Percentiles rank a stretch among this genome's conserved stretches.
Evolutionary conservation across 2,329 filamentous ascomycete genomes (phyloP).

Genomic region (Leptographium radiaticola): DNA sequence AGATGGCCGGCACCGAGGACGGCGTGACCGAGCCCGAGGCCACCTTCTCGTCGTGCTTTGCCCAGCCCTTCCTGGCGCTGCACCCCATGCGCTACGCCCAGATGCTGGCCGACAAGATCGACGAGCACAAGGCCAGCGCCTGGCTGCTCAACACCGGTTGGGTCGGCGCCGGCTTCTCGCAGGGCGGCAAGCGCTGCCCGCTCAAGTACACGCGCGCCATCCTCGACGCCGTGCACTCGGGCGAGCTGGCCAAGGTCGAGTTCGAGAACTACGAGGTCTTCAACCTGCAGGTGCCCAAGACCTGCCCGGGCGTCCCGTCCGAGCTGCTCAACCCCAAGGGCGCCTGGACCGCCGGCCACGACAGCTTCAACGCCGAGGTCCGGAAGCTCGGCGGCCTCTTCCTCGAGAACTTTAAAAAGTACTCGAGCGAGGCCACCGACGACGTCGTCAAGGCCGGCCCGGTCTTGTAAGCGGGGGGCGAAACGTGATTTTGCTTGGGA

Average conservation of each 20-base stretch:
- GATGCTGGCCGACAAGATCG: conserved; percentile 98
- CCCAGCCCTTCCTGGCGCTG: conserved; percentile 94
- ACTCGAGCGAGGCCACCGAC: conserved; percentile 67
- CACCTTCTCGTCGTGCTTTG: conserved; percentile 98
- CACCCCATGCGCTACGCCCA: conserved; percentile 98
- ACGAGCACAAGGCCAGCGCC: conserved; percentile 85
- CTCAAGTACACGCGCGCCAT: conserved; percentile 98
- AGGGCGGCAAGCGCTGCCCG: conserved; percentile 91
- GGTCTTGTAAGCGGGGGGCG: conserved; percentile 12
- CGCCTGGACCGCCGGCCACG: conserved; percentile 72
- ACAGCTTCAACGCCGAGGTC: conserved; percentile 78
- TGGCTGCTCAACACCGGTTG: conserved; percentile 98
- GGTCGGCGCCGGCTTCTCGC: conserved; percentile 83
- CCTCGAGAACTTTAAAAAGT: conserved; percentile 96
- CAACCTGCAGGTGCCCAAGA: conserved; percentile 91
- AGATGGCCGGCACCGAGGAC: conserved; percentile 99
- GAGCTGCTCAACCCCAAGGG: conserved; percentile 92
- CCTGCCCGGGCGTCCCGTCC: conserved; percentile 74
- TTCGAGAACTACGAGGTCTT: conserved; percentile 95
- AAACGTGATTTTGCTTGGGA: background rate
- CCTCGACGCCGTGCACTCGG: conserved; percentile 93
- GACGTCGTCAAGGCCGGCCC: conserved; percentile 62
- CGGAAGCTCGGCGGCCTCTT: conserved; percentile 83
- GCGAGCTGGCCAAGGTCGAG: conserved; percentile 82
- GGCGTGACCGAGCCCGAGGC: conserved; percentile 94